Conservation (phyloP, 345 rosid genomes). For the Pugionium dolabratum region DNA sequence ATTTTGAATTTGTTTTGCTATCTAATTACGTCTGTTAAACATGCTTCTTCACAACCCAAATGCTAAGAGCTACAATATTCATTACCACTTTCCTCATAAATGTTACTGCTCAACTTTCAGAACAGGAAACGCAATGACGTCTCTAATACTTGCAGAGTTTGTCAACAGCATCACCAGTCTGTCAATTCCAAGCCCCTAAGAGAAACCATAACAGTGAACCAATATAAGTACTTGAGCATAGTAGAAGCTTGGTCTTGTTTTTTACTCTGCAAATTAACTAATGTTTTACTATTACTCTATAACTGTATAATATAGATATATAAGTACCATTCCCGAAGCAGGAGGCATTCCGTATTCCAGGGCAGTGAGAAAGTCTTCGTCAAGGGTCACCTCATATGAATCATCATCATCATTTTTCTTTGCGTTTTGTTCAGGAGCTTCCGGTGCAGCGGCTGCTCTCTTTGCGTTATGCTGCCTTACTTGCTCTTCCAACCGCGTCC, state of each 20-base stretch:
- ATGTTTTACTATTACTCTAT: too few species aligned
- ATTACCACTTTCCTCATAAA: conserved; percentile 8
- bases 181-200: conserved; percentile 91
- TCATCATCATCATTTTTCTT: conserved; percentile 68
- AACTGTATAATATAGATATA: neutral
- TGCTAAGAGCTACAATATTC: conserved; percentile 29
- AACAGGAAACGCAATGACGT: conserved; percentile 92
- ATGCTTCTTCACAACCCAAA: conserved; percentile 24
- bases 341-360: conserved; percentile 99
- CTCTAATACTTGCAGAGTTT: conserved; percentile 81
- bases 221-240: conserved; percentile 9
- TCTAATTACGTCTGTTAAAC: conserved; percentile 19
- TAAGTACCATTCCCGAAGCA: conserved; percentile 90
- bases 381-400: conserved; percentile 81
- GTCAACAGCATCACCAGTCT: conserved; percentile 91
- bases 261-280: neutral
- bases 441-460: conserved; percentile 52
- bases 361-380: conserved; percentile 94
- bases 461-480: conserved; percentile 85
- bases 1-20: conserved; percentile 16
- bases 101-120: conserved; percentile 66
- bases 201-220: conserved; percentile 9
- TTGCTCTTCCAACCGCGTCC: conserved; percentile 89
- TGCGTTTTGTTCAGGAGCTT: conserved; percentile 34
- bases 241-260: neutral